Base-by-base conservation (phyloP, 2,329 filamentous ascomycete species). In the Sporothrix luriei region DNA sequence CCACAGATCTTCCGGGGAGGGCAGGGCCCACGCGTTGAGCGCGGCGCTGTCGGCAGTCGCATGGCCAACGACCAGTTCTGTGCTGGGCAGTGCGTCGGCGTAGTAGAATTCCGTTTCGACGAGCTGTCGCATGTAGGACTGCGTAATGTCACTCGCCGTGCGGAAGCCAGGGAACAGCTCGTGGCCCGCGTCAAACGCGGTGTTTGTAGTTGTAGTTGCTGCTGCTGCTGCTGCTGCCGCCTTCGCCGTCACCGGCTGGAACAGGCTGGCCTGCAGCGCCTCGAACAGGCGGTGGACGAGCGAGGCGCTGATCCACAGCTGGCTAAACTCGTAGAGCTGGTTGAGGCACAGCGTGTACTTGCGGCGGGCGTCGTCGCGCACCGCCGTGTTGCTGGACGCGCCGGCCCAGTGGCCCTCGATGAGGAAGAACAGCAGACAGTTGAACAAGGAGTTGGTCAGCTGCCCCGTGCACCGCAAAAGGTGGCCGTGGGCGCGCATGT, bases 291-390 rank as follows among this genome's bases (percentile, higher is more conserved):
- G 68, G 33, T 73, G 71, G 3, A 70, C 68, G n/a, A 71, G 57
- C 6, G 71, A 71, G 0, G 71, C 71, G 55, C 68, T 68, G 61
- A 70, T 49, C 71, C 70, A 71, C n/a, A 72, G 66, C 62, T 70
- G 70, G 66, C 71, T 72, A 24, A 73, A 72, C 7, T 71, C 71
- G 70, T 73, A 71, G 7, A 71, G 70, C 26, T 62, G 51, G 59
- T 72, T 66, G 38, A 73, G 69, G 61, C 72, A 73, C 40, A 68
- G 62, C 19, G 59, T 64, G 54, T 72, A 73, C 64, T 73, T 73
- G 52, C 49, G 68, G 51, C 69, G 65, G 14, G 72, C 70, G 24
- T 73, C 72, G 29, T 66, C 52, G 52, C 70, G 66, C 10, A 72
- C 68, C 10, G 67, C 70, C 0, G 61, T 21, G 16, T 48, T 65